Conservation (phyloP, 768 basidiomycete species). For the Suillus subluteus region DNA sequence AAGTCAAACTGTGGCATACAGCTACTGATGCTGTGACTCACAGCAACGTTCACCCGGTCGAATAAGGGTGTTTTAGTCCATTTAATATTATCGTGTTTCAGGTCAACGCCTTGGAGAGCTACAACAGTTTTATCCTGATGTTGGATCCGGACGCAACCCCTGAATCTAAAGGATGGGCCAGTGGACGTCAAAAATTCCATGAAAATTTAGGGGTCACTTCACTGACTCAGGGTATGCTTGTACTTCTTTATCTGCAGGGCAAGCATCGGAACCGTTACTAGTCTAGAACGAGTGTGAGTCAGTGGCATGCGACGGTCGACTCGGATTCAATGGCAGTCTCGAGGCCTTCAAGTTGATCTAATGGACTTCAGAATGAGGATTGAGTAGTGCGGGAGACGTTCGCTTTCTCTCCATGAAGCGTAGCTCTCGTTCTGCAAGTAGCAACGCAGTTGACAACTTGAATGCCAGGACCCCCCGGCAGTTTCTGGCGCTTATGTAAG, state of each 20-base stretch:
- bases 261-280: not conserved
- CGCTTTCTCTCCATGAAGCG: not conserved
- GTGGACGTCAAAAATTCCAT: not conserved
- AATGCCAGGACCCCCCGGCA: too few relatives aligned
- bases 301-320: not conserved
- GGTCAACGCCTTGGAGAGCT: not conserved
- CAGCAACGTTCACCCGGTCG: not conserved
- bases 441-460: too few relatives aligned
- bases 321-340: not conserved
- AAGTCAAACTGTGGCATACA: not conserved
- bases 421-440: not conserved
- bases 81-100: not conserved
- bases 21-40: not conserved
- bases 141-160: not conserved
- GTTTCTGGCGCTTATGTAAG: too few relatives aligned
- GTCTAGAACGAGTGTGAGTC: not conserved
- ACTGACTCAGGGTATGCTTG: not conserved
- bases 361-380: not conserved
- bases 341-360: not conserved
- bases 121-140: not conserved
- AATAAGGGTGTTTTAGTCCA: not conserved
- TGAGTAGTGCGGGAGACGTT: not conserved
- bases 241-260: not conserved
- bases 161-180: not conserved
- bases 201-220: not conserved